Base-by-base conservation (phyloP, 805 yeast genomes). In the Candida berthetii region DNA sequence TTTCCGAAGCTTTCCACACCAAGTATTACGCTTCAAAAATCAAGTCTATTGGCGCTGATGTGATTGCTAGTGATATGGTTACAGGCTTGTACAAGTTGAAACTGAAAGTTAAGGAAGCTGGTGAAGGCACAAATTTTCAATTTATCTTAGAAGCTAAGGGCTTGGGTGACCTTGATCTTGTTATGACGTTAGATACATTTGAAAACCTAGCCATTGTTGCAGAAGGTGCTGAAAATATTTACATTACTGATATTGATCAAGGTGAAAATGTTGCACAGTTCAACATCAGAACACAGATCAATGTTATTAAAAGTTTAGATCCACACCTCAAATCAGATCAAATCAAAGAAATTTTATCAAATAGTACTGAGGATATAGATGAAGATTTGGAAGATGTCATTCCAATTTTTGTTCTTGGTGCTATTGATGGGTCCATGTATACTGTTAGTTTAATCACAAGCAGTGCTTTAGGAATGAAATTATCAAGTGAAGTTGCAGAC, bases 371-470 rank as follows among this genome's bases (percentile, higher is more conserved):
- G 7, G 35, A 17, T 11, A 33, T 4, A 28, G 36, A 28, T 3
- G 16, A 15, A n/a, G 32, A 20, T 4, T 9, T 24, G 4, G 39
- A 40, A 4, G 40, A 40, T n/a, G 34, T 52, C 16, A 27, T 45
- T 3, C 60, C 60, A 3, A 31, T 54, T 15, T 48, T 50, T 32
- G 16, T 55, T 0, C 22, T 54, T 11, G 61, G 62, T 6, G 47
- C 62, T 3, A 41, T 49, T 10, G 40, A 38, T 45, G 63, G 63
- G 6, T 55, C 52, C 1, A 15, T 57, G 7, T 55, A 54, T 34
- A 39, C 45, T 18, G n/a, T 57, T 11, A 54, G 54, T 20, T 19
- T 16, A 9, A 11, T 15, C 3, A 9, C 25, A 14, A 35, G 19
- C 18, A 7, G 24, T n/a, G n/a, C n/a, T n/a, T n/a, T n/a, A n/a